Conservation (phyloP, 2,329 filamentous ascomycete genomes). For the Cladosporium sp. region DNA sequence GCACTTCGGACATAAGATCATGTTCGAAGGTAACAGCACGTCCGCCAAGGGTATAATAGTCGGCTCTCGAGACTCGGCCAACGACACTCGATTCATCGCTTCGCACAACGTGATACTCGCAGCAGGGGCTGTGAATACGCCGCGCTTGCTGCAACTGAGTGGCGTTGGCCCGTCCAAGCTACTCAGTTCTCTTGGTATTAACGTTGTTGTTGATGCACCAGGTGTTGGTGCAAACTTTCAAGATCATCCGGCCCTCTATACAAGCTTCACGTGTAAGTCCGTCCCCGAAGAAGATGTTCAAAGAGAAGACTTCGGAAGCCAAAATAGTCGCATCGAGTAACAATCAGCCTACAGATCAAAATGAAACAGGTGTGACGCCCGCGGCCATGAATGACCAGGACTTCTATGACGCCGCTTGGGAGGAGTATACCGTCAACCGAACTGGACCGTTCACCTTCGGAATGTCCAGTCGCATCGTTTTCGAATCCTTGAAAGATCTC, state of each 20-base stretch:
- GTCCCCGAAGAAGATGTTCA: not conserved
- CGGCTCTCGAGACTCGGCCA: not conserved
- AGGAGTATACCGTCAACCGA: conserved; percentile 10
- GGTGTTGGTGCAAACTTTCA: conserved; percentile 50
- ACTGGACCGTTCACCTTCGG: conserved; percentile 14
- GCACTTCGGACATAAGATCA: conserved; percentile 1
- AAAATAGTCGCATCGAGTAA: not conserved
- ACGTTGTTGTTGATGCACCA: conserved; percentile 42
- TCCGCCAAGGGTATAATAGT: not conserved
- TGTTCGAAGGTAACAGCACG: not conserved
- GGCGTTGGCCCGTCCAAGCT: conserved; percentile 50
- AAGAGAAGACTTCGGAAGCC: not conserved
- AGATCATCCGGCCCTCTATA: conserved; percentile 20
- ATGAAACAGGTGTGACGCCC: not conserved
- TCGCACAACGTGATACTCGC: conserved; percentile 39
- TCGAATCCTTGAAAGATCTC: not conserved
- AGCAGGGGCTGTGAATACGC: conserved; percentile 53
- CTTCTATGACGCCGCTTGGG: conserved; percentile 11
- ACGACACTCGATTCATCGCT: conserved; percentile 15
- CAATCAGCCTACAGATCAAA: not conserved
- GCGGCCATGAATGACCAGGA: not conserved
- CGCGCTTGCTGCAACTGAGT: conserved; percentile 55
- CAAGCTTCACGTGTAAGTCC: not conserved
- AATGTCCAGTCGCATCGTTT: not conserved
- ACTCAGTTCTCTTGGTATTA: conserved; percentile 43